These are phyloP conservation scores for Starmerella bacillaris DNA, from an alignment of 805 yeast species.

Conservation along the genomic window DNA sequence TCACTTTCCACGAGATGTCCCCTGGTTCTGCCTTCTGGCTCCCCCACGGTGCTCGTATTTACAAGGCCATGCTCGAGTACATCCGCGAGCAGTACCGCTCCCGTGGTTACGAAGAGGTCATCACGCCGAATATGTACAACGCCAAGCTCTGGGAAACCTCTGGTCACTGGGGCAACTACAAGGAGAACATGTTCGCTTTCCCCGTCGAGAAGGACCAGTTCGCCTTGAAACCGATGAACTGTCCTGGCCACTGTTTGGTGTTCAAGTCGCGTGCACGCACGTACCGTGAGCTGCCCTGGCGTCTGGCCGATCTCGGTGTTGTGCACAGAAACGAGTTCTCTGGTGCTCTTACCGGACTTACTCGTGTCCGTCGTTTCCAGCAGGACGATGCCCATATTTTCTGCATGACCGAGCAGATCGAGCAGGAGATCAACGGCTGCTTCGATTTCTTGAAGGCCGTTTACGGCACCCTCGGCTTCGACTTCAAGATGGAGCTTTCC, in stretches of 20 bases:
- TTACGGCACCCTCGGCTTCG: constrained; percentile 85
- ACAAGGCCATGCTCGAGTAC: constrained; percentile 66
- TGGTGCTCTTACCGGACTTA: constrained; percentile 86
- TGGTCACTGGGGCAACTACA: constrained; percentile 96
- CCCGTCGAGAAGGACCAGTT: constrained; percentile 91
- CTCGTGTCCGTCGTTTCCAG: constrained; percentile 97
- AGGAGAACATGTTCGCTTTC: constrained; percentile 92
- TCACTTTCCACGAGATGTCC: constrained; percentile 86
- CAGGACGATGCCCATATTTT: constrained; percentile 98
- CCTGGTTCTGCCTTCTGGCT: constrained; percentile 98
- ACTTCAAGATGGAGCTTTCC: constrained; percentile 89
- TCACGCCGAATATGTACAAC: constrained; percentile 97
- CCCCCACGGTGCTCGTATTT: constrained; percentile 97
- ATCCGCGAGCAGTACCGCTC: constrained; percentile 69
- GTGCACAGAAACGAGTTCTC: constrained; percentile 91
- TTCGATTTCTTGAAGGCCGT: constrained; percentile 72
- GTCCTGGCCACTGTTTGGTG: constrained; percentile 90
- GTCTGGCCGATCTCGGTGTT: constrained; percentile 96
- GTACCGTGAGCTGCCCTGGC: constrained; percentile 93
- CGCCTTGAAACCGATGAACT: constrained; percentile 93
- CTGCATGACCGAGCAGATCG: constrained; percentile 86
- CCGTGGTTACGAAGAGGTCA: constrained; percentile 95
- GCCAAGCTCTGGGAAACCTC: constrained; percentile 96
- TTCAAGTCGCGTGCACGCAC: constrained; percentile 87
- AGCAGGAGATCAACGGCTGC: constrained; percentile 60